phyloP scores from a whole-genome alignment of 805 yeast species.

The Cyberlindnera xylosilytica region DNA sequence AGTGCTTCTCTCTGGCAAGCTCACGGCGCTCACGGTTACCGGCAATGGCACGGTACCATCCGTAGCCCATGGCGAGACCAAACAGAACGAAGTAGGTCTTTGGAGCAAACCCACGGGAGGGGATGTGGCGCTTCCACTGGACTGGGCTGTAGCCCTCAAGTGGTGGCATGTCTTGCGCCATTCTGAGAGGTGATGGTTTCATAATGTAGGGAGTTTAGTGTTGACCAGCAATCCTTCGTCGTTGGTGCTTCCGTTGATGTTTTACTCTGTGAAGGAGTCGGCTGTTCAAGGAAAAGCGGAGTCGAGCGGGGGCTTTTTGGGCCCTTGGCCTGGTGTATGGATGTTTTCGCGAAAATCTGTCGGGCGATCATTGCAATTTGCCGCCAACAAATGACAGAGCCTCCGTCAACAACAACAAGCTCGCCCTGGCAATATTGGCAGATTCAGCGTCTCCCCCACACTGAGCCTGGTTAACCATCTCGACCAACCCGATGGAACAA shows the following conservation, averaged over 20 bases:
- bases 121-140: conserved; percentile 87
- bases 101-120: conserved; percentile 83
- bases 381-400: background rate
- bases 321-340: conserved; percentile 5
- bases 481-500: too few species aligned
- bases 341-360: too few species aligned
- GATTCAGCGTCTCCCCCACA: background rate
- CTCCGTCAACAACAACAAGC: background rate
- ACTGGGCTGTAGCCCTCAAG: conserved; percentile 80
- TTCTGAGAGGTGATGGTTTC: conserved; percentile 2
- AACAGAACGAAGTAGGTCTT: conserved; percentile 64
- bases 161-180: conserved; percentile 80
- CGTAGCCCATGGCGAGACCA: conserved; percentile 62
- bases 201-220: background rate
- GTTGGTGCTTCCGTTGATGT: background rate
- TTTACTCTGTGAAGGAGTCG: background rate
- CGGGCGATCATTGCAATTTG: too few species aligned
- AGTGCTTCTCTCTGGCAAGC: conserved; percentile 67
- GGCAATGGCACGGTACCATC: conserved; percentile 61
- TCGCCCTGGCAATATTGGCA: conserved; percentile 2
- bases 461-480: too few species aligned
- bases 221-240: too few species aligned
- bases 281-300: conserved; percentile 1
- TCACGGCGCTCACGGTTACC: conserved; percentile 78
- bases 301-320: background rate